Percentiles rank a stretch among this genome's conserved stretches.
These are phyloP conservation scores for Medicago ruthenica DNA, from an alignment of 306 rosid species.

Conservation along the genomic window DNA sequence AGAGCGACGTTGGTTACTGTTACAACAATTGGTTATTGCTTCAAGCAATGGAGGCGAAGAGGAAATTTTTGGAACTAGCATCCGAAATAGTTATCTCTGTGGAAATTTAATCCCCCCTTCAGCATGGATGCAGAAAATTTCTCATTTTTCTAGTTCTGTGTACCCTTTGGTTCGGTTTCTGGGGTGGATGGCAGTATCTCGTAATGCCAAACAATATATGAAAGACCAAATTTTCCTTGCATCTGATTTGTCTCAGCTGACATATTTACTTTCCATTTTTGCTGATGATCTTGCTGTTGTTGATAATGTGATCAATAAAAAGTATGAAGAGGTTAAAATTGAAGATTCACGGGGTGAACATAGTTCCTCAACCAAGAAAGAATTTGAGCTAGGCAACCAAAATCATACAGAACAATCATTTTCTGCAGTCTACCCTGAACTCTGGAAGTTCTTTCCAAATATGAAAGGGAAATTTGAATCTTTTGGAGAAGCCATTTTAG, in stretches of 20 bases:
- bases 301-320: constrained; percentile 65
- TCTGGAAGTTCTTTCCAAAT: constrained; percentile 77
- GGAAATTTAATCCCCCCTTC: constrained; percentile 88
- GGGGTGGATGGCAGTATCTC: constrained; percentile 99
- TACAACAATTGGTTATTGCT: constrained; percentile 79
- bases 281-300: constrained; percentile 86
- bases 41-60: constrained; percentile 69
- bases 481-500: constrained; percentile 86
- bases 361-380: constrained; percentile 48
- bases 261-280: constrained; percentile 70
- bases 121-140: constrained; percentile 82
- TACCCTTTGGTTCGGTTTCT: constrained; percentile 87
- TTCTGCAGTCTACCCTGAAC: constrained; percentile 79
- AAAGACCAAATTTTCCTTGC: constrained; percentile 79
- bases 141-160: constrained; percentile 64
- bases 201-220: constrained; percentile 76
- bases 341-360: constrained; percentile 50
- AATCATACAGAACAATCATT: constrained; percentile 57
- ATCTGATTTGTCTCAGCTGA: constrained; percentile 77
- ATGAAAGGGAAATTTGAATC: constrained; percentile 76
- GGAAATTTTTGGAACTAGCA: constrained; percentile 54
- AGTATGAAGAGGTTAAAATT: constrained; percentile 50
- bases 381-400: constrained; percentile 52
- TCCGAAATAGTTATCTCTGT: constrained; percentile 53
- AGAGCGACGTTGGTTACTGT: constrained; percentile 85